Evolutionary conservation across 306 rosid species (phyloP).

Genomic region (Geum urbanum): DNA sequence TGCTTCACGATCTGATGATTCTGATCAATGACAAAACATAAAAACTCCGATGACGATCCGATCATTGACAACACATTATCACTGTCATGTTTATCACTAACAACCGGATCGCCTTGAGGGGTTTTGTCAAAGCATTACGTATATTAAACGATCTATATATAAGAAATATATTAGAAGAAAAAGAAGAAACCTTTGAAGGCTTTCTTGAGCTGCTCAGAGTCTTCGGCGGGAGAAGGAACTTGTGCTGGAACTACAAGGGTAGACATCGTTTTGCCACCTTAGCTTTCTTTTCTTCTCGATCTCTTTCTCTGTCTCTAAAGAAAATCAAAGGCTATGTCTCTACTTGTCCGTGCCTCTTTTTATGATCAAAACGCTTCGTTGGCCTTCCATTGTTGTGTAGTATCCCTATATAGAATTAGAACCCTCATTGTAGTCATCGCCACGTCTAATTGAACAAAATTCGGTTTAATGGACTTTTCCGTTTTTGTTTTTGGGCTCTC

Average conservation of each 20-base stretch:
- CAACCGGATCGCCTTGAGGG: background rate
- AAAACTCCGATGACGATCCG: background rate
- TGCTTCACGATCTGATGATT: too few species aligned
- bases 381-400: background rate
- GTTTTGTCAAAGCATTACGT: background rate
- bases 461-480: too few species aligned
- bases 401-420: background rate
- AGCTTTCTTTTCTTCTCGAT: background rate
- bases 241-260: constrained; percentile 53
- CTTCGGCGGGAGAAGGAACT: constrained; percentile 70
- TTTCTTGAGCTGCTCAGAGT: constrained; percentile 67
- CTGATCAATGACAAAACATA: background rate
- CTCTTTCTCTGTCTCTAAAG: background rate
- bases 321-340: background rate
- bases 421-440: background rate
- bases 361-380: background rate
- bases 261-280: constrained; percentile 43
- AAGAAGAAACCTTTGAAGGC: constrained; percentile 66
- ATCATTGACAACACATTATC: background rate
- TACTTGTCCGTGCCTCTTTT: background rate
- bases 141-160: background rate
- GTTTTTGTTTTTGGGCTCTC: too few species aligned
- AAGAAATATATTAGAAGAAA: background rate
- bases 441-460: too few species aligned
- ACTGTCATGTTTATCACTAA: background rate